Base-by-base conservation (phyloP, 2,329 filamentous ascomycete species). In the Sclerotiophoma versabilis region DNA sequence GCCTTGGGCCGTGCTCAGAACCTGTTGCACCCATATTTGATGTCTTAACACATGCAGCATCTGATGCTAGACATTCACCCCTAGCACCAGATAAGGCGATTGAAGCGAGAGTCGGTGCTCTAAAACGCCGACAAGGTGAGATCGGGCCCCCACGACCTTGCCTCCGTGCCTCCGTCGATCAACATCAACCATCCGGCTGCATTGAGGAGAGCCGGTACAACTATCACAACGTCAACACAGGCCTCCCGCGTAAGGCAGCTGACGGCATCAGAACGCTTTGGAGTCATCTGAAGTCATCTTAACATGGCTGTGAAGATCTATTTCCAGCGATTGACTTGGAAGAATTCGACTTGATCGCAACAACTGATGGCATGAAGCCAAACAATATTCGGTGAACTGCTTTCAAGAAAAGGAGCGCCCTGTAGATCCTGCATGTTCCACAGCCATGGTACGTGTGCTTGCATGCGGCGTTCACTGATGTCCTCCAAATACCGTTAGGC, bases 171-270 rank as follows among this genome's bases (percentile, higher is more conserved):
- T 36, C 48, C 44, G 27, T 44, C 14, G 45, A 54, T 54, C 45
- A 54, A 54, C 53, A 48, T 56, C 53, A 39, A 48, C 38, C 33
- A 17, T 34, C 27, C 53, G 53, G 53, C 47, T 48, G 45, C 51
- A 44, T 17, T 49, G 53, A 47, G 53, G 53, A 56, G 53, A 56
- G 42, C 53, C 53, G 53, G 27, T 32, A 48, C 37, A 25, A 51
- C 47, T 26, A 42, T 30, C 19, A 50, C 47, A 56, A 48, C 48
- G 53, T 51, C 53, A 48, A 56, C 47, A 51, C 42, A 56, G 27
- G 42, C 19, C n/a, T 22, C 27, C 37, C 27, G 26, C 9, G 29
- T 37, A 44, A 47, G 23, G 23, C 39, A 44, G 51, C 51, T 54
- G 41, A 54, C 41, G 19, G 41, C 14, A 41, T 10, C 23, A 49